phyloP scores from a whole-genome alignment of 495 filamentous ascomycete genomes.

The Astrothelium subdiscretum region DNA sequence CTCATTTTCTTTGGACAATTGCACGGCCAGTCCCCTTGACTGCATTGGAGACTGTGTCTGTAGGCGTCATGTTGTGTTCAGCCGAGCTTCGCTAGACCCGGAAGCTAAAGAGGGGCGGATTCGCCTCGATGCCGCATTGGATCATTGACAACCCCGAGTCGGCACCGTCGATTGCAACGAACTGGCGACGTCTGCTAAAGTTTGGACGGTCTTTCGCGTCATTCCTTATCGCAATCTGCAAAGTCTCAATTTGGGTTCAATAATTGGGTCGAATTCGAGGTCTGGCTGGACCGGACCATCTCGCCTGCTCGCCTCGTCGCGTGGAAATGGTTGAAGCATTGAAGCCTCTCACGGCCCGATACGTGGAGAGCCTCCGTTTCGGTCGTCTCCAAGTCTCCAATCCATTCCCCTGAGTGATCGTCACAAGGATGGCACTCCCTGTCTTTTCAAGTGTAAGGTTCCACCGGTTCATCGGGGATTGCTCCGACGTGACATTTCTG shows the following conservation, averaged over 20 bases:
- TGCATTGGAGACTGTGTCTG: no score
- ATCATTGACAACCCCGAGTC: neutral
- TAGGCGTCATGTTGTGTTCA: neutral
- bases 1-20: no score
- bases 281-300: neutral
- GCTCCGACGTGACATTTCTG: neutral
- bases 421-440: neutral
- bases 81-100: neutral
- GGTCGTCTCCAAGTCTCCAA: neutral
- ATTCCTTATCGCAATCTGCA: neutral
- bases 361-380: neutral
- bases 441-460: neutral
- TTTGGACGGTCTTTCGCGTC: neutral
- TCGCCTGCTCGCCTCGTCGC: neutral
- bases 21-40: no score
- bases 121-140: neutral
- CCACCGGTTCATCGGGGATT: neutral
- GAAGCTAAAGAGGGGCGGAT: neutral
- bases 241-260: neutral
- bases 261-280: neutral
- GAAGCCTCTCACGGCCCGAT: neutral
- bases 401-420: neutral
- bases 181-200: neutral
- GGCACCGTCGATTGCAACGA: neutral
- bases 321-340: neutral